A percentile compares a stretch with the other conserved stretches of the same genome.
Evolutionary conservation across 371 early-diverging fungal genomes (phyloP).

Genomic region (Quaeritorhiza haematococci): DNA sequence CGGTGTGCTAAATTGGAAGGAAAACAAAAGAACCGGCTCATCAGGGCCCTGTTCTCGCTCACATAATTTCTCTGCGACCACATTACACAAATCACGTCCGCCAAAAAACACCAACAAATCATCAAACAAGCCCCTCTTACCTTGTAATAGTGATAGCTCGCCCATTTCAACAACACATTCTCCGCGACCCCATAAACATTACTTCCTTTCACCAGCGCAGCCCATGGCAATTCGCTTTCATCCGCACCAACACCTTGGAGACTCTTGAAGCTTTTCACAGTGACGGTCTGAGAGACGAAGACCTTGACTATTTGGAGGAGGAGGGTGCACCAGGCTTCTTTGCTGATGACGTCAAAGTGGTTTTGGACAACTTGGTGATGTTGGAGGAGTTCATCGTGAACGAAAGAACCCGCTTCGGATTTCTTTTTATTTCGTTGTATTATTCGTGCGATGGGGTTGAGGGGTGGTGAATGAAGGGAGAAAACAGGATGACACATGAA

Average conservation of each 20-base stretch:
- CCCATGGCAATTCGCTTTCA: slow-evolving; percentile 31
- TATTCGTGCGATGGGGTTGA: no score
- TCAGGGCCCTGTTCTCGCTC: no score
- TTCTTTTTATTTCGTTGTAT: slow-evolving; percentile 15
- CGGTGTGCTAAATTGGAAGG: slow-evolving; percentile 22
- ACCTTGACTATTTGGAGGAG: slow-evolving; percentile 36
- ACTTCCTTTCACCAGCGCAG: slow-evolving; percentile 10
- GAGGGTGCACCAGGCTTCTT: slow-evolving; percentile 39
- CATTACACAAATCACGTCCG: no score
- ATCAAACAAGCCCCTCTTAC: no score
- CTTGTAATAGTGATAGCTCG: slow-evolving; percentile 34
- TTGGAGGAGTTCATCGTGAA: slow-evolving; percentile 30
- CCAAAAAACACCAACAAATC: not conserved
- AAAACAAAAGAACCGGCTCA: no score
- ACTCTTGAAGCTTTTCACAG: slow-evolving; percentile 18
- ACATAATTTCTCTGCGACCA: no score
- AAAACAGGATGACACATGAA: no score
- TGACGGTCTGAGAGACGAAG: slow-evolving; percentile 19
- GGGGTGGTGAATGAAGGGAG: not conserved
- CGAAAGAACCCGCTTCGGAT: slow-evolving; percentile 12
- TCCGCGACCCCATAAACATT: slow-evolving; percentile 27
- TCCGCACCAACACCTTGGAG: slow-evolving; percentile 26
- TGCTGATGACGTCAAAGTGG: slow-evolving; percentile 26
- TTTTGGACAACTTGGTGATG: slow-evolving; percentile 16
- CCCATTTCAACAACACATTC: slow-evolving; percentile 33